phyloP scores from a whole-genome alignment of 2,329 filamentous ascomycete genomes.

The Trematosphaeria pertusa region DNA sequence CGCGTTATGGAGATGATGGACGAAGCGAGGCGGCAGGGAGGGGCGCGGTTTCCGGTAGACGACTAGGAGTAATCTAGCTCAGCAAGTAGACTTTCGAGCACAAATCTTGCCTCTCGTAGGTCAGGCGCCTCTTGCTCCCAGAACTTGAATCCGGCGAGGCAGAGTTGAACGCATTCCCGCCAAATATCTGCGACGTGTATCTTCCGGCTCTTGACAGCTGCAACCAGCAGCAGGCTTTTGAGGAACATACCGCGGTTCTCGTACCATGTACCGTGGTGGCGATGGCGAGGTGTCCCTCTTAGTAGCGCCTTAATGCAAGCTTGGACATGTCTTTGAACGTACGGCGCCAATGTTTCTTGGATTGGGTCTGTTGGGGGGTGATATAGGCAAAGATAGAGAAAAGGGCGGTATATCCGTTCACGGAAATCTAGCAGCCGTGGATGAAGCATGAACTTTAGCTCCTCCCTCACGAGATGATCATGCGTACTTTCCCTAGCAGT shows the following conservation, averaged over 20 bases:
- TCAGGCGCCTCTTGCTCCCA: slow-evolving; percentile 27
- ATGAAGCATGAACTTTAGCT: slow-evolving; percentile 25
- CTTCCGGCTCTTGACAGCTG: slow-evolving; percentile 23
- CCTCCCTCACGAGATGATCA: slow-evolving; percentile 28
- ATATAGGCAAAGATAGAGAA: slow-evolving; percentile 31
- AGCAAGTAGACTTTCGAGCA: slow-evolving; percentile 1
- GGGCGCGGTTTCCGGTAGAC: slow-evolving; percentile 61
- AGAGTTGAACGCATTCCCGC: slow-evolving; percentile 9
- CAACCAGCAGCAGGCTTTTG: slow-evolving; percentile 33
- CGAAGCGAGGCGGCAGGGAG: slow-evolving; percentile 66
- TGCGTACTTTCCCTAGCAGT: slow-evolving; percentile 8
- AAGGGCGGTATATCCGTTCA: slow-evolving; percentile 41
- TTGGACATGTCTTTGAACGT: slow-evolving; percentile 26
- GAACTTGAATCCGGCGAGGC: slow-evolving; percentile 18
- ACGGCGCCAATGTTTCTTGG: slow-evolving; percentile 14
- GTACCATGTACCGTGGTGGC: slow-evolving; percentile 44
- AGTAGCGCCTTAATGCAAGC: slow-evolving; percentile 26
- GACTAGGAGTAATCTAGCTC: not conserved
- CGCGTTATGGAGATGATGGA: slow-evolving; percentile 81
- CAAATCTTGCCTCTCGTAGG: slow-evolving; percentile 8
- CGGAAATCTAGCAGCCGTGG: slow-evolving; percentile 15
- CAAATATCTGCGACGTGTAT: slow-evolving; percentile 9
- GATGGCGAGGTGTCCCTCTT: slow-evolving; percentile 31
- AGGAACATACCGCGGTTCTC: slow-evolving; percentile 24
- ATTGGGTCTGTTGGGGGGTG: slow-evolving; percentile 25